Evolutionary conservation across 164 flowering plant genomes (phyloP), one percentile per base, ranked within the genome.

Genomic region (Kingdonia uniflora): DNA sequence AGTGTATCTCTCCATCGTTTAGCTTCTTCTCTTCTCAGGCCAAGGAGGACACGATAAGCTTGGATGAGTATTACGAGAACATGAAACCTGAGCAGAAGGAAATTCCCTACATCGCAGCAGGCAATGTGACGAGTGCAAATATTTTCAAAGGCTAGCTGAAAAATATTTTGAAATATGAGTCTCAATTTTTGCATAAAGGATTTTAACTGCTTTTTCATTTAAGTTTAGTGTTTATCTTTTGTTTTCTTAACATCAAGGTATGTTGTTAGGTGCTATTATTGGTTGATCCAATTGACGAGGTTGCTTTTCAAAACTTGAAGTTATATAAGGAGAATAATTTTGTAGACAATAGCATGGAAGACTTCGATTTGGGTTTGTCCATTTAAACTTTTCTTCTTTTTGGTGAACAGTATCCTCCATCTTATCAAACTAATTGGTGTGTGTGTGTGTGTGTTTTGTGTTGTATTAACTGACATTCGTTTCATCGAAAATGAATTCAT

Each of bases 21-120:
- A 68, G 95, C n/a, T 86, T 92, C 69, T 80, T 81, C 75, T 88
- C 99, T 19, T 84, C 95, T 29, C 95, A 88, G 54, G 84, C 92
- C 59, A 91, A 86, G 57, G 71, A 82, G 19, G 81, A 77, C 47
- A 64, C 82, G 76, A 86, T 92, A 50, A 82, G 95, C 72, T 76
- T 92, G 72, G 99, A 92, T 62, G 99, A 92, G 59, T 92, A 86
- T 67, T 76, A 88, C 52, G 91, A 82, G 71, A 81, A 84, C 78
- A 88, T 92, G 99, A 82, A 86, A 58, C 76, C 92, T 52, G 97
- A 86, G 25, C 97, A 92, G 79, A 92, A 88, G 70, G 81, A 82
- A 69, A 86, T 92, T 49, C 86, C 78, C 63, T 92, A 67, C 69
- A 81, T 92, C 67, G 99, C 97, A 49, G 48, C 95, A 20, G 97